These are phyloP conservation scores for Penicillium odoratum DNA, from an alignment of 495 filamentous ascomycete species.

Conservation along the genomic window DNA sequence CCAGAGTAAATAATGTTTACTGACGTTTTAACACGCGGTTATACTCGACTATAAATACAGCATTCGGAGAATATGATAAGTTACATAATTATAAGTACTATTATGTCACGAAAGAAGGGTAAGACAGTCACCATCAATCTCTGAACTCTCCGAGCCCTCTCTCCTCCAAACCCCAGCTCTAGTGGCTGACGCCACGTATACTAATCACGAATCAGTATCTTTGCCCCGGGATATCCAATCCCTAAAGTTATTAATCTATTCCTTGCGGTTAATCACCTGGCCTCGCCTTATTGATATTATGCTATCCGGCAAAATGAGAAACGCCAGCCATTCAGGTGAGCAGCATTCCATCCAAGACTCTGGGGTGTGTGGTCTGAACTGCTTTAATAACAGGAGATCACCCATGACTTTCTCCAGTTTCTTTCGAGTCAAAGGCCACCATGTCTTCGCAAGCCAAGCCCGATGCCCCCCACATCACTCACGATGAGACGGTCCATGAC, in stretches of 20 bases:
- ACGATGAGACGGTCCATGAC: neutral
- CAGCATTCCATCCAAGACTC: neutral
- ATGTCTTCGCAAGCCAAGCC: neutral
- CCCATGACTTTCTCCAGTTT: neutral
- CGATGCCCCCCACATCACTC: neutral
- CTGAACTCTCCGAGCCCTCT: neutral
- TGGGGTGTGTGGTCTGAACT: neutral
- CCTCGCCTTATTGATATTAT: neutral
- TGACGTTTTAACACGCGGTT: no score
- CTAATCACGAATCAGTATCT: neutral
- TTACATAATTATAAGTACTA: no score
- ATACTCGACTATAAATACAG: no score
- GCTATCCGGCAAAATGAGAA: constrained; percentile 4
- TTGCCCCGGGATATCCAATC: neutral
- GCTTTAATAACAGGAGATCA: neutral
- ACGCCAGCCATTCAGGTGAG: neutral
- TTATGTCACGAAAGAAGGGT: neutral
- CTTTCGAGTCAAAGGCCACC: neutral
- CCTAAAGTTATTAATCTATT: neutral
- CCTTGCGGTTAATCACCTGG: neutral
- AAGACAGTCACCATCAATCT: neutral
- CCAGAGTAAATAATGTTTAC: no score
- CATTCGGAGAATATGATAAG: no score
- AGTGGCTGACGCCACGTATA: neutral
- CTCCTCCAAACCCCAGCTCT: neutral